Percentiles rank a stretch among this genome's conserved stretches.
Conservation (phyloP, 78 protist species). For the Dictyostelium brefeldianum region DNA sequence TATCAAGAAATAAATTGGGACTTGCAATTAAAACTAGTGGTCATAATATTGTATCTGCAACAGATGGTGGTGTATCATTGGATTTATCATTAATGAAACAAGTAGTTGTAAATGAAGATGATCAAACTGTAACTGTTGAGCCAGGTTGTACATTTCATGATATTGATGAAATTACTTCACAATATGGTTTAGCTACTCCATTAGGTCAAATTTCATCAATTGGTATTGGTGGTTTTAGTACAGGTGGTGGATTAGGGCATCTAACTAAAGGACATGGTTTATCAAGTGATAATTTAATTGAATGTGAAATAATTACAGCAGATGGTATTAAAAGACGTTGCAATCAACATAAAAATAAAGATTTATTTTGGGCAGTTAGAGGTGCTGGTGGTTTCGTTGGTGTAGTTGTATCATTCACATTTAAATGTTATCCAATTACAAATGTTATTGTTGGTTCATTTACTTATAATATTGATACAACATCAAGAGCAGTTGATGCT, state of each 20-base stretch:
- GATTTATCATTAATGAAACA: conserved; percentile 15
- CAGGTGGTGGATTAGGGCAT: conserved; percentile 67
- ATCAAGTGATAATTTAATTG: conserved; percentile 14
- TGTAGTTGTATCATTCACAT: conserved; percentile 3
- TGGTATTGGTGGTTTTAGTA: conserved; percentile 38
- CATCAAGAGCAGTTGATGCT: not conserved
- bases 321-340: conserved; percentile 2
- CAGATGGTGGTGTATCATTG: not conserved
- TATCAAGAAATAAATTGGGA: not conserved
- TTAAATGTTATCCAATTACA: conserved; percentile 7
- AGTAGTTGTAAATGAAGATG: not conserved
- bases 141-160: conserved; percentile 11
- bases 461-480: not conserved
- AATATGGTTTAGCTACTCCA: conserved; percentile 6
- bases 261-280: conserved; percentile 21
- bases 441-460: conserved; percentile 12
- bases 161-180: not conserved
- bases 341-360: not conserved
- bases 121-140: conserved; percentile 13
- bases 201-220: conserved; percentile 48
- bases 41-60: conserved; percentile 2
- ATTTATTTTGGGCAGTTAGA: conserved; percentile 64
- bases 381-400: conserved; percentile 64
- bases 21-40: not conserved
- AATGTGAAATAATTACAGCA: not conserved